Conservation (phyloP, 768 basidiomycete genomes). For the Rickenella mellea region DNA sequence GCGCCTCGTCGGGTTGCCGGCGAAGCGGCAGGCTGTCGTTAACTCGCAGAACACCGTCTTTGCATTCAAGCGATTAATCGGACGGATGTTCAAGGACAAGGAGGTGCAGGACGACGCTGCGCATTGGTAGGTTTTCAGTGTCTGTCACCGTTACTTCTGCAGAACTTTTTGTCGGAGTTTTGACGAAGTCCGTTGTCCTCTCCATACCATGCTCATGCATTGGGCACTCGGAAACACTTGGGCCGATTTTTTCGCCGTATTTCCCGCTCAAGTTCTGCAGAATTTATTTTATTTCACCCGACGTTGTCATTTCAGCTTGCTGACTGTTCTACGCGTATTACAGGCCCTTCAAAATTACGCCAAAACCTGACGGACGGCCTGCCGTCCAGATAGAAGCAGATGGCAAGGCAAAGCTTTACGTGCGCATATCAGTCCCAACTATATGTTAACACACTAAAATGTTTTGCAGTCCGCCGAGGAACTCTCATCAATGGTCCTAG, state of each 20-base stretch:
- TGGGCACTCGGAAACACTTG: too few relatives aligned
- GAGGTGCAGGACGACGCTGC: constrained; percentile 88
- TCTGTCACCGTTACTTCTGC: not conserved
- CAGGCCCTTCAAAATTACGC: constrained; percentile 77
- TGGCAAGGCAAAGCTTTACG: constrained; percentile 73
- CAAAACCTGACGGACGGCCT: constrained; percentile 65
- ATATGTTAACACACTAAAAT: constrained; percentile 4
- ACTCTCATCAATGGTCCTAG: constrained; percentile 77
- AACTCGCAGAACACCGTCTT: constrained; percentile 92
- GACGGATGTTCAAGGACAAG: constrained; percentile 84
- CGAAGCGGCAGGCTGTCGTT: constrained; percentile 95
- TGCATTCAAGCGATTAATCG: constrained; percentile 90
- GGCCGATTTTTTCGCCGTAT: too few relatives aligned
- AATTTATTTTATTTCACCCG: too few relatives aligned
- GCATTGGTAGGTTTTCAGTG: constrained; percentile 61
- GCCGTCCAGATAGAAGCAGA: constrained; percentile 79
- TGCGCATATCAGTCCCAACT: constrained; percentile 28
- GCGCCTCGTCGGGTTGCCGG: constrained; percentile 90
- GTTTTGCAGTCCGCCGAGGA: constrained; percentile 68
- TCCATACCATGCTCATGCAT: not conserved
- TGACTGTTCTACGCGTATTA: not conserved
- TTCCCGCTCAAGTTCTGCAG: too few relatives aligned
- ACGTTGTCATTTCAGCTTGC: too few relatives aligned
- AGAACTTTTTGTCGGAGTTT: not conserved
- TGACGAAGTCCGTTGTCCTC: too few relatives aligned